These are phyloP conservation scores for Gonapodya prolifera DNA, from an alignment of 192 early-diverging fungal species.

Conservation along the genomic window DNA sequence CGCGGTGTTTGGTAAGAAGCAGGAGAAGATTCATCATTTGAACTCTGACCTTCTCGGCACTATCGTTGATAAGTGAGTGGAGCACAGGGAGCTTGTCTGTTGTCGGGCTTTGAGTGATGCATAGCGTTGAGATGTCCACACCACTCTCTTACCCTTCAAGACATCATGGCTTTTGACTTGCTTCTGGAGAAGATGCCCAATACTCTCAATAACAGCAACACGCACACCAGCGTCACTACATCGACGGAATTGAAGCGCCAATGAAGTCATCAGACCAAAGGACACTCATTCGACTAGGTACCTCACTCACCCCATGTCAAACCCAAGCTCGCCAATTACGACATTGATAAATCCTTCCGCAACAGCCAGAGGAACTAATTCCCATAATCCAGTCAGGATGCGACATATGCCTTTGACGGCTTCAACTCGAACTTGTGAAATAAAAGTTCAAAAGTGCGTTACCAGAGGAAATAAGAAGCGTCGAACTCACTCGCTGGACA, in stretches of 20 bases:
- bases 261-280: too few species aligned
- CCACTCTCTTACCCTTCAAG: not conserved
- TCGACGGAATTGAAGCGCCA: too few species aligned
- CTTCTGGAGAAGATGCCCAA: not conserved
- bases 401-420: not conserved
- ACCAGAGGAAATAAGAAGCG: not conserved
- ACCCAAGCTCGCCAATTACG: not conserved
- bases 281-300: too few species aligned
- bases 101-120: too few species aligned
- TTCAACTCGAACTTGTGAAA: not conserved
- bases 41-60: not conserved
- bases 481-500: not conserved
- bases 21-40: not conserved
- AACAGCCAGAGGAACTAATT: not conserved
- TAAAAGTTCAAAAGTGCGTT: too few species aligned
- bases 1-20: not conserved
- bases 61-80: not conserved
- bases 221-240: not conserved
- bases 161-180: not conserved
- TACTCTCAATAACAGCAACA: not conserved
- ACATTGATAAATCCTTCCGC: not conserved
- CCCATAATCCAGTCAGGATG: not conserved
- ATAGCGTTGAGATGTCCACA: too few species aligned
- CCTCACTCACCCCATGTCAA: not conserved
- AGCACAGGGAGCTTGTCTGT: not conserved